A percentile compares a stretch with the other conserved stretches of the same genome.
phyloP scores from a whole-genome alignment of 169 alveolate genomes.

The Amoebophrya sp. region DNA sequence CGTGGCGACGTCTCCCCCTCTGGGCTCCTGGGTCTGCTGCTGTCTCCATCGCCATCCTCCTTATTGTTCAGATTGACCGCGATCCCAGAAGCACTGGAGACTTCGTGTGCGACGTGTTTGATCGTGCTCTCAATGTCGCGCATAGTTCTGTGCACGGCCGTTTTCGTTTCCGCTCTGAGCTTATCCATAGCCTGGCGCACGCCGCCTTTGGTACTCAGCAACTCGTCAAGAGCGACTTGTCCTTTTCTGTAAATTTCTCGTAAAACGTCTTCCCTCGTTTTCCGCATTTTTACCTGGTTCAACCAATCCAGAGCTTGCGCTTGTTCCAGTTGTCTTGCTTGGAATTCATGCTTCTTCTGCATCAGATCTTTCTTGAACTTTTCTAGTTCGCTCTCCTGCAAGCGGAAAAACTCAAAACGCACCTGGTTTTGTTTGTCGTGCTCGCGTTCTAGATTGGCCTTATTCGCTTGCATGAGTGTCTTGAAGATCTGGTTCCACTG shows the following conservation, averaged over 20 bases:
- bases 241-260: background rate
- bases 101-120: too few relatives aligned
- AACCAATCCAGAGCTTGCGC: background rate
- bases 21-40: background rate
- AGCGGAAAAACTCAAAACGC: background rate
- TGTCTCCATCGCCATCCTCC: background rate
- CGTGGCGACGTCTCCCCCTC: background rate
- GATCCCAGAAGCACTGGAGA: background rate
- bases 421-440: constrained; percentile 8
- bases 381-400: background rate
- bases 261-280: background rate
- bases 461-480: background rate
- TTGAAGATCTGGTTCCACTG: background rate
- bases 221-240: background rate
- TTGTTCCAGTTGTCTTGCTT: background rate
- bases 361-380: background rate
- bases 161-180: too few relatives aligned
- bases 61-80: background rate
- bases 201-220: background rate
- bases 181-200: background rate
- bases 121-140: too few relatives aligned
- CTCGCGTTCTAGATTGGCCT: background rate
- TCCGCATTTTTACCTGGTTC: constrained; percentile 21
- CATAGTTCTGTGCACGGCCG: too few relatives aligned
- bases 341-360: background rate